phyloP scores from a whole-genome alignment of 331 rosid species.

The Malus hybrid region DNA sequence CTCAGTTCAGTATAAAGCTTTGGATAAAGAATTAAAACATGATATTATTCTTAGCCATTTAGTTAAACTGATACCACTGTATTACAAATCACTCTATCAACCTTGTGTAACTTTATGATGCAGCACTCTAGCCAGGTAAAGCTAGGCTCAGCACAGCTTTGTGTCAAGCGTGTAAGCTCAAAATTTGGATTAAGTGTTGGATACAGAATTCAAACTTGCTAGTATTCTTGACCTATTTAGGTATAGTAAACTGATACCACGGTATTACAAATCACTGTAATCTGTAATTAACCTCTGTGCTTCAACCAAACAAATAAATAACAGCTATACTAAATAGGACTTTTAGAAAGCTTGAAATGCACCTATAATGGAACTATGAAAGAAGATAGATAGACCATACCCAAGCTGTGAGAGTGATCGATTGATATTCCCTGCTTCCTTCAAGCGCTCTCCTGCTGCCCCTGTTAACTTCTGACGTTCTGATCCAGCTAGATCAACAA shows the following conservation, averaged over 20 bases:
- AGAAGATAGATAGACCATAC: conserved; percentile 40
- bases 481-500: conserved; percentile 96
- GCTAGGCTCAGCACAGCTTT: not conserved
- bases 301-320: not conserved
- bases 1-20: too few species aligned
- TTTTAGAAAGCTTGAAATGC: not conserved
- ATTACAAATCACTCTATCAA: not conserved
- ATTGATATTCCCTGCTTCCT: conserved; percentile 98
- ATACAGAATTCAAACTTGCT: not conserved
- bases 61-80: too few species aligned
- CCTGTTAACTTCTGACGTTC: conserved; percentile 88
- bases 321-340: not conserved
- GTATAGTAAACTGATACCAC: not conserved
- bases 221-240: not conserved
- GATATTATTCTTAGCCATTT: too few species aligned
- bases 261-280: not conserved
- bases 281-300: not conserved
- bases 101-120: not conserved
- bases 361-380: not conserved
- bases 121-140: not conserved
- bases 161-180: not conserved
- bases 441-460: conserved; percentile 98
- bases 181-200: not conserved
- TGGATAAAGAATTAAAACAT: too few species aligned
- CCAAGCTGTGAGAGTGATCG: conserved; percentile 98